These are phyloP conservation scores for Potentilla sterilis DNA, from an alignment of 306 rosid species.

Conservation along the genomic window DNA sequence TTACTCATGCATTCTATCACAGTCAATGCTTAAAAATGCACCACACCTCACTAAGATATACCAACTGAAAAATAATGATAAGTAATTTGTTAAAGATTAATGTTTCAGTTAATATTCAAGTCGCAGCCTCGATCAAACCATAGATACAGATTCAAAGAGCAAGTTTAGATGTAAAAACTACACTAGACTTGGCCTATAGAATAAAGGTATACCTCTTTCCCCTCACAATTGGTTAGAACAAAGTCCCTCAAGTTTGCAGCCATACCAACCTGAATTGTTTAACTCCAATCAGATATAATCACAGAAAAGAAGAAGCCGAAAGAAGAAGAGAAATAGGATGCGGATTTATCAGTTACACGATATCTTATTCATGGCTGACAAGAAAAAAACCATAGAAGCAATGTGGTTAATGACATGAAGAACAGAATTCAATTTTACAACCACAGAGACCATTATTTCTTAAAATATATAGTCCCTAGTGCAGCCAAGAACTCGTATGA, in stretches of 20 bases:
- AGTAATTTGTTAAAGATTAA: not conserved
- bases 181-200: conserved; percentile 5
- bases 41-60: not conserved
- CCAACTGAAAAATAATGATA: not conserved
- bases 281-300: conserved; percentile 7
- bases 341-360: not conserved
- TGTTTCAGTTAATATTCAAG: not conserved
- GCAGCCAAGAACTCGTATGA: not conserved
- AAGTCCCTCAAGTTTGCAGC: conserved; percentile 87
- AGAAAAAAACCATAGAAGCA: not conserved
- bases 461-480: not conserved
- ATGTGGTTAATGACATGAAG: not conserved
- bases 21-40: not conserved
- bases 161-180: conserved; percentile 13
- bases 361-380: not conserved
- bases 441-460: not conserved
- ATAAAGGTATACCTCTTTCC: conserved; percentile 63
- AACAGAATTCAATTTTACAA: not conserved
- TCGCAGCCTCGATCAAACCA: not conserved
- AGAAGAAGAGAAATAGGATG: not conserved
- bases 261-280: conserved; percentile 65
- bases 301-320: not conserved
- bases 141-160: conserved; percentile 4
- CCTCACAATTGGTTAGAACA: conserved; percentile 66
- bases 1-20: not conserved